A percentile compares a stretch with the other conserved stretches of the same genome.
Evolutionary conservation across 2,329 filamentous ascomycete genomes (phyloP).

Genomic region (Botrytis porri): DNA sequence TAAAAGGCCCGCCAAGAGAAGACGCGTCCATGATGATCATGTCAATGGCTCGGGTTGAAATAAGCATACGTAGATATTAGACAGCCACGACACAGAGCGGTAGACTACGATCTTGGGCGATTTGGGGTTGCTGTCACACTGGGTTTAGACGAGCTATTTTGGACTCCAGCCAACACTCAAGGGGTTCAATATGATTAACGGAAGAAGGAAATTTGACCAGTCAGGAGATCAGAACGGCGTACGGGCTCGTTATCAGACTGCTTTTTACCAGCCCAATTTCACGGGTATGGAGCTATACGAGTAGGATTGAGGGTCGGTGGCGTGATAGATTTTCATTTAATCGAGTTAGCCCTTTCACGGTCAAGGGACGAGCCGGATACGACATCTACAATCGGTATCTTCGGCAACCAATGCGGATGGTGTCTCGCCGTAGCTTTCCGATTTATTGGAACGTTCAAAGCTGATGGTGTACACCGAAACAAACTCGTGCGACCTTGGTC

Average conservation of each 20-base stretch:
- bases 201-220: conserved; percentile 3
- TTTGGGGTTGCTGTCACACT: conserved; percentile 14
- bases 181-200: background rate
- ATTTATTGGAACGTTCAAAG: background rate
- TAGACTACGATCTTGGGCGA: conserved; percentile 6
- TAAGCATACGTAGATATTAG: conserved; percentile 2
- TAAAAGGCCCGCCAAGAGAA: conserved; percentile 15
- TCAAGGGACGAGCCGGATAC: background rate
- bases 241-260: background rate
- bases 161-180: conserved; percentile 12
- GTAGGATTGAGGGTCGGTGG: conserved; percentile 6
- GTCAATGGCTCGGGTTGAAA: conserved; percentile 5
- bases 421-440: conserved; percentile 12
- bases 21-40: conserved; percentile 15
- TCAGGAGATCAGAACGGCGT: conserved; percentile 1
- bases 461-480: conserved; percentile 6
- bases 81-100: conserved; percentile 14
- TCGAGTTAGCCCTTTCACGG: conserved; percentile 9
- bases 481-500: conserved; percentile 7
- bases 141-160: conserved; percentile 15
- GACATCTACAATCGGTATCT: conserved; percentile 7
- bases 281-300: background rate
- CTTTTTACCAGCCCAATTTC: background rate
- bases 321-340: conserved; percentile 7
- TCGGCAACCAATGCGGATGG: conserved; percentile 9